Evolutionary conservation across 148 eudicot genomes (phyloP).

Genomic region (Arctostaphylos glauca): DNA sequence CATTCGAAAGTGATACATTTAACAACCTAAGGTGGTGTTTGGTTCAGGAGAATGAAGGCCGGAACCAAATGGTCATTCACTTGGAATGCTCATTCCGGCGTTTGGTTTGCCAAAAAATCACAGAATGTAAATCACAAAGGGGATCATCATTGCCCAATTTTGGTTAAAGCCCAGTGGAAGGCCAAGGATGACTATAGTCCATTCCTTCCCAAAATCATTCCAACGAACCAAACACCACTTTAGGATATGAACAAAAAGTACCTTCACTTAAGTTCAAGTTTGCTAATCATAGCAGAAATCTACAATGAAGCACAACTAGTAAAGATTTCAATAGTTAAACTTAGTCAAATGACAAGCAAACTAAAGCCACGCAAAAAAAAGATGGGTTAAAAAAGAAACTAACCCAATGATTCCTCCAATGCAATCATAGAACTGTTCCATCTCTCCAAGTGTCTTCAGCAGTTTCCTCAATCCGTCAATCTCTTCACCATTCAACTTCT

Average conservation of each 20-base stretch:
- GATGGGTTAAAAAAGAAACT: conserved; percentile 5
- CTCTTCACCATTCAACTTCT: conserved; percentile 39
- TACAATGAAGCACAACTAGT: background rate
- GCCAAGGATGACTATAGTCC: too few species aligned
- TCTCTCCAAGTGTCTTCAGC: conserved; percentile 54
- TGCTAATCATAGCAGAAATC: background rate
- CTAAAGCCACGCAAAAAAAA: background rate
- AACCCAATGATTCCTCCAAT: conserved; percentile 96
- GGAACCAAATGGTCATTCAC: too few species aligned
- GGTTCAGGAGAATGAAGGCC: too few species aligned
- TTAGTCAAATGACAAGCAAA: background rate
- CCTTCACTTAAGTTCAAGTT: background rate
- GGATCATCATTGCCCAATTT: too few species aligned
- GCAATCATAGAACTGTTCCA: conserved; percentile 83
- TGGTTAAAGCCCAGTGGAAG: too few species aligned
- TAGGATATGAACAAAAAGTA: background rate
- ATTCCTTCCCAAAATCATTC: too few species aligned
- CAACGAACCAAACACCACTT: background rate
- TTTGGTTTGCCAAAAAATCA: too few species aligned
- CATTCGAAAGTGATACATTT: background rate
- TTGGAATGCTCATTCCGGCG: too few species aligned
- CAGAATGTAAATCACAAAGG: too few species aligned
- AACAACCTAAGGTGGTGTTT: background rate
- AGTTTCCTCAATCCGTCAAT: conserved; percentile 45
- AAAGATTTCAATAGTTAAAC: background rate